phyloP scores from a whole-genome alignment of 352 stramenopile species.

The Phytophthora pinifolia region DNA sequence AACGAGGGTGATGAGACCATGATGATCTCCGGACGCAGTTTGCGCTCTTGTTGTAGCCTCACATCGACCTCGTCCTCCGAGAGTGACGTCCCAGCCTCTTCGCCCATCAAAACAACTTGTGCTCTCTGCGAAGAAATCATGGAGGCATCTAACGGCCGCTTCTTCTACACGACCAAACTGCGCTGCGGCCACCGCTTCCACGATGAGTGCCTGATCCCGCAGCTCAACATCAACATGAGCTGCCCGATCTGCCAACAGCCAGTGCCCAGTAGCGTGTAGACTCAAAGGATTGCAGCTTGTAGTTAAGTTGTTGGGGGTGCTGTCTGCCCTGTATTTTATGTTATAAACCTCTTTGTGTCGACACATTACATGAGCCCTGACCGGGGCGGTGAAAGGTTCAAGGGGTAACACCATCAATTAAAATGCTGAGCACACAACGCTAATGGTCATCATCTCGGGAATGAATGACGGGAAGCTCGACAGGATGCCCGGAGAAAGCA shows the following conservation, averaged over 20 bases:
- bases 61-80: constrained; percentile 9
- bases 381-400: too few species aligned
- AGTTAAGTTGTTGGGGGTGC: not conserved
- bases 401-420: too few species aligned
- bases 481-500: too few species aligned
- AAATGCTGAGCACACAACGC: too few species aligned
- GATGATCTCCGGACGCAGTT: constrained; percentile 1
- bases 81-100: not conserved
- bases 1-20: constrained; percentile 22
- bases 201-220: constrained; percentile 47
- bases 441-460: too few species aligned
- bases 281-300: not conserved
- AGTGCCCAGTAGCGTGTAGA: constrained; percentile 20
- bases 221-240: constrained; percentile 42
- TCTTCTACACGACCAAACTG: constrained; percentile 29
- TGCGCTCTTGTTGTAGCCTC: constrained; percentile 7
- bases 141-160: constrained; percentile 6
- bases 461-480: too few species aligned
- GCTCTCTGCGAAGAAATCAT: constrained; percentile 19
- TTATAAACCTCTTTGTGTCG: constrained; percentile 12
- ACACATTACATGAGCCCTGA: too few species aligned
- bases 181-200: constrained; percentile 49
- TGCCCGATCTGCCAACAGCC: constrained; percentile 35
- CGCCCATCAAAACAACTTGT: constrained; percentile 3
- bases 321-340: constrained; percentile 5